Conservation (phyloP, 768 basidiomycete species). For the Lactarius vividus region DNA sequence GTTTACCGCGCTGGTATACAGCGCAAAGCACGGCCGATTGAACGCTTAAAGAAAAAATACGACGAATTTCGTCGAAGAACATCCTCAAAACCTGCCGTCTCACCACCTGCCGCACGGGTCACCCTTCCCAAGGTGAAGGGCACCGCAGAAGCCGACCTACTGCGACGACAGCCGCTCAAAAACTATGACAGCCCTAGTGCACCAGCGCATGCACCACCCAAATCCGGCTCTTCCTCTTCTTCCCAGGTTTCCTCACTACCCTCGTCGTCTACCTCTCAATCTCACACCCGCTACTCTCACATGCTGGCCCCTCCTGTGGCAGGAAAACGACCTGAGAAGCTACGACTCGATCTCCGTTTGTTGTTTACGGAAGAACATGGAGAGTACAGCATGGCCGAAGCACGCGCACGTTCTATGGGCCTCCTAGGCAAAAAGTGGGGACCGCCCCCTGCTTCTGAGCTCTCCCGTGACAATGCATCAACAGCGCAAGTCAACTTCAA, state of each 20-base stretch:
- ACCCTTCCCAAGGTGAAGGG: conserved; percentile 26
- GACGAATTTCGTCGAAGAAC: conserved; percentile 58
- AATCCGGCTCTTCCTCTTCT: conserved; percentile 31
- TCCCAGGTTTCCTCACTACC: conserved; percentile 31
- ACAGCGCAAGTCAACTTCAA: conserved; percentile 52
- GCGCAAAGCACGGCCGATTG: conserved; percentile 76
- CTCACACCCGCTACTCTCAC: conserved; percentile 54
- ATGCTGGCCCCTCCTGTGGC: conserved; percentile 70
- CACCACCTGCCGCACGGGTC: conserved; percentile 13
- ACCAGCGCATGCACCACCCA: conserved; percentile 27
- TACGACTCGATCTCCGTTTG: conserved; percentile 63
- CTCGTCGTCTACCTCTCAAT: conserved; percentile 24
- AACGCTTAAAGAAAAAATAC: conserved; percentile 79
- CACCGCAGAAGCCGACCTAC: conserved; percentile 23
- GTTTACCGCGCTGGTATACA: conserved; percentile 82
- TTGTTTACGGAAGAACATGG: conserved; percentile 72
- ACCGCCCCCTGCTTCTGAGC: conserved; percentile 47
- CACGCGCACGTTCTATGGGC: conserved; percentile 76
- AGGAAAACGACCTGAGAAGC: conserved; percentile 69
- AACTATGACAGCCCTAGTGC: conserved; percentile 15
- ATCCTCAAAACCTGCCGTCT: conserved; percentile 8
- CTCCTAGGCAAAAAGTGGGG: conserved; percentile 85
- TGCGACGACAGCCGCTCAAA: conserved; percentile 27
- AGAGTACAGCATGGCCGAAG: conserved; percentile 86
- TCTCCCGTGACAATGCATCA: conserved; percentile 20